Evolutionary conservation across 2,329 filamentous ascomycete genomes (phyloP), one percentile per base, ranked within the genome.

Genomic region (Botryotinia calthae): DNA sequence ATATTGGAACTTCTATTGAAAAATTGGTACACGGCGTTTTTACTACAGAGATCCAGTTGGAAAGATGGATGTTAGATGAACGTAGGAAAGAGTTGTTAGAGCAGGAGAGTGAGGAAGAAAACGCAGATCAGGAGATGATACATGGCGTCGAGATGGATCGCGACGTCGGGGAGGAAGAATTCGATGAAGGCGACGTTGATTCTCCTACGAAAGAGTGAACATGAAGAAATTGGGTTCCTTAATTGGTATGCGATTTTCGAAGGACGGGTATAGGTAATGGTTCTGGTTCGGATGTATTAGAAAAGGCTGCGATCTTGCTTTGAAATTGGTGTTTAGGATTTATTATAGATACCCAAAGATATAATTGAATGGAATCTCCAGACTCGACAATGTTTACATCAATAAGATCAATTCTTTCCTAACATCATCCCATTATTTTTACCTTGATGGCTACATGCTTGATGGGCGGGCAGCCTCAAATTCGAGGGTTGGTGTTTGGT

Each of bases 21-120:
- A 75, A 73, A 37, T 73, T 81, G 18, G 71, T 80, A 1, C 73
- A 70, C 46, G 75, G 73, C 16, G 79, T 81, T 20, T 79, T 79
- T 51, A 74, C 75, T 44, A 75, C 79, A 4, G 80, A 81, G 69
- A 58, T 77, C 28, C 75, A 75, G 37, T 67, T 81, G 37, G 78
- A 79, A 31, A 75, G 74, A 46, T 80, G 79, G 78, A 72, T 69
- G 61, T n/a, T 77, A 54, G 73, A 65, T 10, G 76, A 80, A 16
- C 76, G 73, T 40, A 80, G 73, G 70, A 77, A 72, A 58, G 65
- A 28, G n/a, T 46, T 58, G n/a, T 46, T 31, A 31, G 42, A 54
- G 31, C 61, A n/a, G 34, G 71, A 71, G 48, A 48, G 37, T 42
- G 65, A 25, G 48, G 20, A 28, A 18, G 34, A 28, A 16, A 28